Conservation (phyloP, 2,329 filamentous ascomycete species). For the Hymenoscyphus linearis region DNA sequence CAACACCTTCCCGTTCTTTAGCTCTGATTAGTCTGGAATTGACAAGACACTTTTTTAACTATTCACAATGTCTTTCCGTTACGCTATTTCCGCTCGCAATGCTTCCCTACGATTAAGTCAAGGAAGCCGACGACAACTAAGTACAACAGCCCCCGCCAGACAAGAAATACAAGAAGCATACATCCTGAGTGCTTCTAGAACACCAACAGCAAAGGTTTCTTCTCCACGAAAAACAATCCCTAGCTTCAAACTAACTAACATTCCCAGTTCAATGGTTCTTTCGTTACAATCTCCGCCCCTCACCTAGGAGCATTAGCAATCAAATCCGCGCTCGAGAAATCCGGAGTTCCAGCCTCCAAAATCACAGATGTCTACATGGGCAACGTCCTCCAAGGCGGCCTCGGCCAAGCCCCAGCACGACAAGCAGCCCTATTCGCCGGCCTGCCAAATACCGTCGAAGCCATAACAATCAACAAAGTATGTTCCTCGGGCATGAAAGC, state of each 20-base stretch:
- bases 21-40: background rate
- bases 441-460: constrained; percentile 74
- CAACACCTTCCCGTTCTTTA: background rate
- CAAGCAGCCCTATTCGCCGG: constrained; percentile 89
- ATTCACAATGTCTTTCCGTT: constrained; percentile 30
- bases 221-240: background rate
- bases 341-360: constrained; percentile 70
- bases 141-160: constrained; percentile 39
- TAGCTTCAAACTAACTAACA: background rate
- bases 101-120: constrained; percentile 37
- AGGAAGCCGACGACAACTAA: constrained; percentile 44
- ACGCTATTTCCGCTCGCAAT: constrained; percentile 22
- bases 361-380: constrained; percentile 97
- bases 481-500: constrained; percentile 94
- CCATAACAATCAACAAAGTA: constrained; percentile 95
- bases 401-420: constrained; percentile 86
- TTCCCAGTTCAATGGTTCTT: constrained; percentile 84
- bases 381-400: constrained; percentile 78
- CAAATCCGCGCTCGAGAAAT: constrained; percentile 83
- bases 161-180: constrained; percentile 85
- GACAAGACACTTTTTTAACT: background rate
- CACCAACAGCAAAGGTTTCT: constrained; percentile 78
- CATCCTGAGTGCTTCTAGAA: constrained; percentile 84
- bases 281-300: constrained; percentile 77
- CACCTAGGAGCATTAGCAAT: constrained; percentile 86